phyloP scores from a whole-genome alignment of 352 stramenopile species.

The Elongisporangium prolatum region DNA sequence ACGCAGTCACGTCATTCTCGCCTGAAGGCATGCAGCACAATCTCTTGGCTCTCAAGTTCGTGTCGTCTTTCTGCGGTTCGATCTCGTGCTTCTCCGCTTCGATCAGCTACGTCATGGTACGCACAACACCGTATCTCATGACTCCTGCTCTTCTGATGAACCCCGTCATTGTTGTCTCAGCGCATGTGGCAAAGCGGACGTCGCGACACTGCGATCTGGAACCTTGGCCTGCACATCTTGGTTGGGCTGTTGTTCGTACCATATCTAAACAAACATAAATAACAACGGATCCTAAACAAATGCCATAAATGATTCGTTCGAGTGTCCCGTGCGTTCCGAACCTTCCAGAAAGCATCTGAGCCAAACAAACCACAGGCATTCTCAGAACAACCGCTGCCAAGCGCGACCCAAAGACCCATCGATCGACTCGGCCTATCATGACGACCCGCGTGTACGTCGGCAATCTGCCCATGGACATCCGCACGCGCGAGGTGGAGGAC shows the following conservation, averaged over 20 bases:
- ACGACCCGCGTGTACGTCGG: conserved; percentile 58
- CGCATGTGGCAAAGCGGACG: conserved; percentile 42
- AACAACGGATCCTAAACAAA: not conserved
- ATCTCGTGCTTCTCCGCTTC: conserved; percentile 57
- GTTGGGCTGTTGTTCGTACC: conserved; percentile 53
- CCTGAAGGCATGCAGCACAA: conserved; percentile 38
- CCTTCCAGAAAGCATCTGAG: conserved; percentile 1
- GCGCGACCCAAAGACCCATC: not conserved
- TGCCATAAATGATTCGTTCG: not conserved
- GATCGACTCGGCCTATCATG: conserved; percentile 13
- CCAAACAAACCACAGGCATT: not conserved
- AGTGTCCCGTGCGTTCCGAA: conserved; percentile 2
- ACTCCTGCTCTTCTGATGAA: not conserved
- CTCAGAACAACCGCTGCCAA: not conserved
- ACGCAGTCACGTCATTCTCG: conserved; percentile 44
- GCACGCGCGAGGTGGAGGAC: conserved; percentile 68
- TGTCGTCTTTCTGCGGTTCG: conserved; percentile 74
- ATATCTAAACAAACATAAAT: conserved; percentile 53
- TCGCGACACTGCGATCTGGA: conserved; percentile 41
- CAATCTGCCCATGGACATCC: conserved; percentile 71
- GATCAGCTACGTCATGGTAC: conserved; percentile 50
- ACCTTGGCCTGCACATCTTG: conserved; percentile 38
- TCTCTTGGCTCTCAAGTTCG: conserved; percentile 64
- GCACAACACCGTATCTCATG: not conserved
- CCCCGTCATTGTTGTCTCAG: conserved; percentile 15